Evolutionary conservation across 768 basidiomycete genomes (phyloP), one percentile per base, ranked within the genome.

Genomic region (Termitomyces sp.): DNA sequence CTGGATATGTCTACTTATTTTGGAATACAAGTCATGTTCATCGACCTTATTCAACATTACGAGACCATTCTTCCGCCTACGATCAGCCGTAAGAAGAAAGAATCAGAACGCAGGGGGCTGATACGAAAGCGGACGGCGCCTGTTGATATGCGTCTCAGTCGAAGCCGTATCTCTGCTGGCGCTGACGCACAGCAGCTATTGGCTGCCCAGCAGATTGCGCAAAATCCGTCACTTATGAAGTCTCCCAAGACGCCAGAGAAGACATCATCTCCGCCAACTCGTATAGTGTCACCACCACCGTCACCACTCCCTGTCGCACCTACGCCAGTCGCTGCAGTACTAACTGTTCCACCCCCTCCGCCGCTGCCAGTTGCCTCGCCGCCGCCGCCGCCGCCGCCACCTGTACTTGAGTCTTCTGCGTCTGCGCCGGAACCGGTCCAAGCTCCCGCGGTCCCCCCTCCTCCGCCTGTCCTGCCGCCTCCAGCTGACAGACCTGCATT

Each of bases 81-180:
- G 1, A 86, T 98, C 55, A 79, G 83, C 47, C 87, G 83, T 67
- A 96, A 95, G 77, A 91, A 88, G 65, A 85, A 86, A 24, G 93
- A 95, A 65, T 87, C 91, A 0, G 93, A 92, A 62, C 86, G 94
- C 46, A 90, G 86, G 59, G 77, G 90, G 46, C 94, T 92, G 13
- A 67, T 86, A 24, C 81, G 94, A 42, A 95, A 94, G 67, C 89
- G 91, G 54, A 96, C 94, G 3, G 88, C 89, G 0, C 87, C 87
- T 0, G 74, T 95, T 46, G 94, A 97, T 69, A 88, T 94, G 85
- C 87, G 94, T 47, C 79, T 92, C 69, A 92, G 87, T 62, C 80
- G 94, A 60, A 83, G 84, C 62, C 81, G 80, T 56, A 83, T 96
- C 54, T 87, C 89, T 2, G 79, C 82, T 3, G 88, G 86, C 26